Evolutionary conservation across 345 rosid species (phyloP), one percentile per base, ranked within the genome.

Genomic region (Orychophragmus violaceus): DNA sequence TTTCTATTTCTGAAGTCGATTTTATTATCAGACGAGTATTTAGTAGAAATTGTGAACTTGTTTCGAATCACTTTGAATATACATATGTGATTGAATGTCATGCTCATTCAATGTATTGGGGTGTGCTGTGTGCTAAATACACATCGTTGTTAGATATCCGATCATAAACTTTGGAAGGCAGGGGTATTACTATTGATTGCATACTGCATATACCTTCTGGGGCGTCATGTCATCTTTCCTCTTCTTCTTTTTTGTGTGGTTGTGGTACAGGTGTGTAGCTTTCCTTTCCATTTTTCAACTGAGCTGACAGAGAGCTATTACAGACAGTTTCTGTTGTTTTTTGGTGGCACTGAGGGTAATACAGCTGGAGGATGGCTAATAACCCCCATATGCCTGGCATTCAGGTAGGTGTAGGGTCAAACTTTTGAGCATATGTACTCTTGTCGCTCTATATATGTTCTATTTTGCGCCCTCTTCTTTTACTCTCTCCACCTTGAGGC

Each of bases 321-420:
- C 56, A 53, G 37, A n/a, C 46, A 14, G 39, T 53, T 42, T 64
- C 54, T 29, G 16, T 63, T 71, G 2, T 55, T 55, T 46, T 69
- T 24, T 52, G 41, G 70, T 63, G 56, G 48, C 21, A 58, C 30
- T 51, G 64, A 63, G 71, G 78, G 71, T 63, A 42, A 4, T 65
- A 30, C 54, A 36, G 30, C 75, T 70, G 77, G 44, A 68, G 63
- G 75, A 89, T 92, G 98, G 83, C 87, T 49, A 92, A 87, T 62
- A 87, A 89, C 64, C 79, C 86, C 41, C 91, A 84, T 85, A 79
- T 78, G n/a, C 78, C 89, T 36, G 82, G 88, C 71, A 62, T 79
- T 65, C 90, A 84, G 95, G 95, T 89, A 82, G 60, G 44, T 6
- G 10, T 56, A 45, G 29, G n/a, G 32, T 62, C 28, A 44, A 29